These are phyloP conservation scores for Fragilaria radians DNA, from an alignment of 108 stramenopile genomes.

Conservation along the genomic window DNA sequence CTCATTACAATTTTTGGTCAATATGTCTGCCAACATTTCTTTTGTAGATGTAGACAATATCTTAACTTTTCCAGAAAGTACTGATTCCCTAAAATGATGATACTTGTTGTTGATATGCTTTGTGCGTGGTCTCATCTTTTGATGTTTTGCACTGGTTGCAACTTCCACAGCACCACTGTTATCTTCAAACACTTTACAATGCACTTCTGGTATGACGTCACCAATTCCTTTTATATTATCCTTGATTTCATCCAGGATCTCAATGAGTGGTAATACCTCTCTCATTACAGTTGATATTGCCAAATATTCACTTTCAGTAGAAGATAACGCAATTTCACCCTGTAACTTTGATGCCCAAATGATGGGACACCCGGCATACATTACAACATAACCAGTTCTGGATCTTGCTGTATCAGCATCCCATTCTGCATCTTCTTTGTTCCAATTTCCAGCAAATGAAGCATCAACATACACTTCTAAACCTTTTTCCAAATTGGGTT, in stretches of 20 bases:
- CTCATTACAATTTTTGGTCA: conserved; percentile 23
- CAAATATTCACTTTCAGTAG: conserved; percentile 32
- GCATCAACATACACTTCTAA: conserved; percentile 42
- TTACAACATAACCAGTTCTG: conserved; percentile 17
- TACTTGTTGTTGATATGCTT: conserved; percentile 8
- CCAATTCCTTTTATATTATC: conserved; percentile 7
- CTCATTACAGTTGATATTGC: conserved; percentile 11
- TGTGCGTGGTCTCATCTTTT: conserved; percentile 9
- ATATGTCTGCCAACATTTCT: conserved; percentile 23
- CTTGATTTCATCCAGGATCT: conserved; percentile 21
- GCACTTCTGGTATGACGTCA: neutral
- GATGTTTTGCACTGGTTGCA: neutral
- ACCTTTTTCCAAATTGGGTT: conserved; percentile 6
- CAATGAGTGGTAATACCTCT: conserved; percentile 21
- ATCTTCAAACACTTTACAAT: conserved; percentile 17
- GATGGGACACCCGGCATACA: conserved; percentile 17
- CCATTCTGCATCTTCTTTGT: conserved; percentile 1
- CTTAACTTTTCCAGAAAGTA: neutral
- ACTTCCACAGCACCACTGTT: conserved; percentile 14
- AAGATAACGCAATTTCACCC: conserved; percentile 16
- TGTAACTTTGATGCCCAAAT: conserved; percentile 19
- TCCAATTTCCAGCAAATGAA: conserved; percentile 36
- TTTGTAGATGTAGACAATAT: conserved; percentile 6
- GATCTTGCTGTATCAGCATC: conserved; percentile 11
- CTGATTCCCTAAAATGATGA: conserved; percentile 10